phyloP scores from a whole-genome alignment of 2,329 filamentous ascomycete species.

The Aureobasidium sp. region DNA sequence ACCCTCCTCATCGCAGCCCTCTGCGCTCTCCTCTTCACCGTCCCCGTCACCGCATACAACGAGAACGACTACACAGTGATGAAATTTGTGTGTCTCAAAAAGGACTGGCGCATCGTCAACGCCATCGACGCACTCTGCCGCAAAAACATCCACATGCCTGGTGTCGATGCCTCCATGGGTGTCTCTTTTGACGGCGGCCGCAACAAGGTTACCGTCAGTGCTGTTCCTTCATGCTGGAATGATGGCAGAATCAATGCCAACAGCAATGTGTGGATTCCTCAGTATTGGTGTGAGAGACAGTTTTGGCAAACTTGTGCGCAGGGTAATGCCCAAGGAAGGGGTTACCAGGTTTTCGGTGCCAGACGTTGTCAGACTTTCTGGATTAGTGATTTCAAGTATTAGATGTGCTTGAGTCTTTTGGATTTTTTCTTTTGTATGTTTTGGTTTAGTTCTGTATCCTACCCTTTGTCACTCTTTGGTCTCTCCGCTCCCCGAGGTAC shows the following conservation, averaged over 20 bases:
- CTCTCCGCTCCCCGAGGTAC: too few species aligned
- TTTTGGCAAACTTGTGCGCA: conserved; percentile 16
- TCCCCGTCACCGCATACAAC: not conserved
- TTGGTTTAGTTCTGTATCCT: not conserved
- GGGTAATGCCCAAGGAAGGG: conserved; percentile 5
- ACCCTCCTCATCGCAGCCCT: not conserved
- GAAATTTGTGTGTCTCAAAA: not conserved
- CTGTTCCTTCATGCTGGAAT: not conserved
- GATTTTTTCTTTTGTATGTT: not conserved
- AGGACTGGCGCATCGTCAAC: not conserved
- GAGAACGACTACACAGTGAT: not conserved
- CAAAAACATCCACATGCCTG: conserved; percentile 13
- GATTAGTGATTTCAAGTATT: not conserved
- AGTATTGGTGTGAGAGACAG: conserved; percentile 16
- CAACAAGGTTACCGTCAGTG: not conserved
- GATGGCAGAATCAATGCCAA: conserved; percentile 6
- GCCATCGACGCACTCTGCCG: conserved; percentile 14
- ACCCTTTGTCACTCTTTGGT: not conserved
- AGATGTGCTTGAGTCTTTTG: not conserved
- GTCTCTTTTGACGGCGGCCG: not conserved
- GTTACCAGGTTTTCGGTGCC: conserved; percentile 8
- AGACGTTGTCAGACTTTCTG: conserved; percentile 14
- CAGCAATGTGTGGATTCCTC: conserved; percentile 17
- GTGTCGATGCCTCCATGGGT: not conserved
- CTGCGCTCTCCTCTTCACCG: not conserved